phyloP scores from a whole-genome alignment of 208 protist genomes.

The Zelonia costaricensis region DNA sequence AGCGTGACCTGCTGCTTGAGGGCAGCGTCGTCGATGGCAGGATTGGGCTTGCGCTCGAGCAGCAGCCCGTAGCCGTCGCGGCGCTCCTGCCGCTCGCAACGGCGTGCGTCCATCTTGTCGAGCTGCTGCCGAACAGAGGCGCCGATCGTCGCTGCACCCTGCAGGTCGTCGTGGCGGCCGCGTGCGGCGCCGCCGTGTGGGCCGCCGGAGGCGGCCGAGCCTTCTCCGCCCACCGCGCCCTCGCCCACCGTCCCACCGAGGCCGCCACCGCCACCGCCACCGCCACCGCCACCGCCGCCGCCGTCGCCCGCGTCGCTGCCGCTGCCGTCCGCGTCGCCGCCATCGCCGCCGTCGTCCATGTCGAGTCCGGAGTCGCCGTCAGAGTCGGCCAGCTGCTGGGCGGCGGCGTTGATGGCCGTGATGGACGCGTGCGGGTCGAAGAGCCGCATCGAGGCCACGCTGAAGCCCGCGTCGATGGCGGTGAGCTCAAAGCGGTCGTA shows the following conservation, averaged over 20 bases:
- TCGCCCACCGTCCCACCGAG: background rate
- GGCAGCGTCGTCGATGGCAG: constrained; percentile 71
- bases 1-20: constrained; percentile 61
- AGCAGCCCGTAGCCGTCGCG: constrained; percentile 67
- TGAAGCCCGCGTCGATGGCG: constrained; percentile 67
- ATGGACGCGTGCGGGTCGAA: constrained; percentile 55
- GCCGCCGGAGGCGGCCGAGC: background rate
- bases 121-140: constrained; percentile 81
- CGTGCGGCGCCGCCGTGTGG: background rate
- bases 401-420: constrained; percentile 42
- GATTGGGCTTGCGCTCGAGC: constrained; percentile 75
- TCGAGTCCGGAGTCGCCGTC: constrained; percentile 25
- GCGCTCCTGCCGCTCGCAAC: constrained; percentile 73
- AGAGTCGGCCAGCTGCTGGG: constrained; percentile 62
- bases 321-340: constrained; percentile 4
- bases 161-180: constrained; percentile 2
- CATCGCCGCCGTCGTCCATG: constrained; percentile 10
- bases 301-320: constrained; percentile 4
- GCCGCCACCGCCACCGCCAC: constrained; percentile 7
- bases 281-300: background rate
- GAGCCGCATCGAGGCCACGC: constrained; percentile 92
- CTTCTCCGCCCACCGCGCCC: background rate
- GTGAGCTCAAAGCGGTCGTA: constrained; percentile 92
- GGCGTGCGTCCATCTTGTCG: constrained; percentile 88
- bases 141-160: constrained; percentile 27